Evolutionary conservation across 257 asterid genomes (phyloP).

Genomic region (Cynanchum wilfordii): DNA sequence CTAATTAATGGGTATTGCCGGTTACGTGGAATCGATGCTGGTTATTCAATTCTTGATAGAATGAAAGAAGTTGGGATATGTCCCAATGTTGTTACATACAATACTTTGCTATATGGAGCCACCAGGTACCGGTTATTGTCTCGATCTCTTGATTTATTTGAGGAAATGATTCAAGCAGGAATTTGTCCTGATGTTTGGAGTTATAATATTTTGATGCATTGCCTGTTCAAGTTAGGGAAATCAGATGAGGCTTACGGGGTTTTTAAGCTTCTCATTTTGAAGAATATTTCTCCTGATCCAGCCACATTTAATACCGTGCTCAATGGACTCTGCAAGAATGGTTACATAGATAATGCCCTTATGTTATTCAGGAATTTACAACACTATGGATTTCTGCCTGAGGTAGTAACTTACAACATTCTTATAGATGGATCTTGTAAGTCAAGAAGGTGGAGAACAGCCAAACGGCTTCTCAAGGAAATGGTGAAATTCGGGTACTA

Average conservation of each 20-base stretch:
- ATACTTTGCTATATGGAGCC: constrained; percentile 78
- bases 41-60: constrained; percentile 48
- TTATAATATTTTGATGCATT: constrained; percentile 81
- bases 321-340: constrained; percentile 72
- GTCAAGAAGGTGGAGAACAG: constrained; percentile 42
- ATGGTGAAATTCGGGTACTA: constrained; percentile 42
- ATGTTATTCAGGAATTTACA: constrained; percentile 52
- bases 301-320: constrained; percentile 67
- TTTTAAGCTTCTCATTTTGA: constrained; percentile 49
- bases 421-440: constrained; percentile 61
- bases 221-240: constrained; percentile 53
- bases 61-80: constrained; percentile 76
- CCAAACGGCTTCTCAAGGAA: constrained; percentile 54
- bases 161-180: constrained; percentile 58
- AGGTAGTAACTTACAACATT: constrained; percentile 69
- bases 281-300: constrained; percentile 40
- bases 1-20: constrained; percentile 71
- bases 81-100: constrained; percentile 70
- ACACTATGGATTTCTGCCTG: constrained; percentile 50
- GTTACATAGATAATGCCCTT: constrained; percentile 50
- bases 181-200: constrained; percentile 75
- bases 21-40: constrained; percentile 57
- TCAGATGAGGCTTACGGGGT: constrained; percentile 67
- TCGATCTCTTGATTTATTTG: constrained; percentile 52
- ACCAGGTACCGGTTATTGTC: constrained; percentile 38